Evolutionary conservation across 2,329 filamentous ascomycete genomes (phyloP).

Genomic region (Colletotrichum simmondsii): DNA sequence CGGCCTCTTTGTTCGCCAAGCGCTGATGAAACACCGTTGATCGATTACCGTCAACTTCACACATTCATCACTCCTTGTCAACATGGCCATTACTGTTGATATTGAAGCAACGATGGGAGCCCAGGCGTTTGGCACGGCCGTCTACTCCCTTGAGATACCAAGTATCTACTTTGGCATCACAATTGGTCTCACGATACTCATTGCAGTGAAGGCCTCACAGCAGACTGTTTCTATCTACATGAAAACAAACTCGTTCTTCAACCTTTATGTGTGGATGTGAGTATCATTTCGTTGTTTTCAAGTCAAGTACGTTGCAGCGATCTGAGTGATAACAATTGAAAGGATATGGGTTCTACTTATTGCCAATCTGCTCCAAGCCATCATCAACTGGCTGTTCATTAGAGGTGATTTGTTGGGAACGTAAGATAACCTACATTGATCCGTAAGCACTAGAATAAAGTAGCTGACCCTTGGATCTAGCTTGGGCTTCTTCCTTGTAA

Average conservation of each 20-base stretch:
- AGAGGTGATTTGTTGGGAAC: background rate
- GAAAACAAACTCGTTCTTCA: background rate
- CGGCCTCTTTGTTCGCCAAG: background rate
- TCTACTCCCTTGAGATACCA: background rate
- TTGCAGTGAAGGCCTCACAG: background rate
- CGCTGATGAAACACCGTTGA: background rate
- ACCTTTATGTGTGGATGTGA: background rate
- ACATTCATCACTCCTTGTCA: background rate
- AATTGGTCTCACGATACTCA: background rate
- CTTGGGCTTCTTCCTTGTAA: background rate
- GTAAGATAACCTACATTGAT: background rate
- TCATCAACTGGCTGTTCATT: background rate
- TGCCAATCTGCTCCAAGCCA: background rate
- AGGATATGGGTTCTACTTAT: background rate
- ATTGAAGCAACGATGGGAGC: background rate
- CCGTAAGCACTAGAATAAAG: background rate
- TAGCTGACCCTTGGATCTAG: background rate
- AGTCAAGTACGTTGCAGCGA: background rate
- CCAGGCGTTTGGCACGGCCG: background rate
- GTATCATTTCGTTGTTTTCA: background rate
- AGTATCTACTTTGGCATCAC: background rate
- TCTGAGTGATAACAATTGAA: background rate
- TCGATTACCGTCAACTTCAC: background rate
- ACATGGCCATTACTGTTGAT: background rate
- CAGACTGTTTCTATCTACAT: background rate